phyloP scores from a whole-genome alignment of 805 yeast genomes.

The Alloascoidea hylecoeti region DNA sequence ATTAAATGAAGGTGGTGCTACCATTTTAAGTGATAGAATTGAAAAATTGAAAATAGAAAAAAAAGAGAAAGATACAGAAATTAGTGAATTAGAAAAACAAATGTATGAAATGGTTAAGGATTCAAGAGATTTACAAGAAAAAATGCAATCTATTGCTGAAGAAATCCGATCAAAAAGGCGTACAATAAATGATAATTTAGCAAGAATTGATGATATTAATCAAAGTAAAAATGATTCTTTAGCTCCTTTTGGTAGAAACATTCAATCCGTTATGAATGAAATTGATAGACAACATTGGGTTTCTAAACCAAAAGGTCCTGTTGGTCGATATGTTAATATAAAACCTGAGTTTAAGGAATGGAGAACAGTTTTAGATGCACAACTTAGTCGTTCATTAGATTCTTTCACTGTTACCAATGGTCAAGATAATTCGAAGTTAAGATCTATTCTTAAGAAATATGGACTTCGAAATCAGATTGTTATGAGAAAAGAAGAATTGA shows the following conservation, averaged over 20 bases:
- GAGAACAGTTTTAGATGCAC: constrained; percentile 45
- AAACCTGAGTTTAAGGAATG: constrained; percentile 40
- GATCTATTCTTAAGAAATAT: constrained; percentile 18
- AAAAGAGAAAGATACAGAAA: background rate
- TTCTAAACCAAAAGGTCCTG: constrained; percentile 61
- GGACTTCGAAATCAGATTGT: constrained; percentile 26
- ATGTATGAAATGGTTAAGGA: background rate
- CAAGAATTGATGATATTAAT: background rate
- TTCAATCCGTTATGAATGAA: constrained; percentile 25
- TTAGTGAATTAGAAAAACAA: background rate
- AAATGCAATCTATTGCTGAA: background rate
- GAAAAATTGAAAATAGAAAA: constrained; percentile 1
- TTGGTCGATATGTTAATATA: constrained; percentile 49
- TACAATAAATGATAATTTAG: background rate
- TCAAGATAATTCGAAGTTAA: constrained; percentile 31
- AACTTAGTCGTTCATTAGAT: constrained; percentile 32
- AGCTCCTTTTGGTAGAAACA: constrained; percentile 36
- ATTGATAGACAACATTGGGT: constrained; percentile 21
- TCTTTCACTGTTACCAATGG: constrained; percentile 56
- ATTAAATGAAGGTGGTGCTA: constrained; percentile 24
- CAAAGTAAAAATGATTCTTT: constrained; percentile 11
- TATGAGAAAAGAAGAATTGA: constrained; percentile 40
- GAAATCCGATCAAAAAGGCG: background rate
- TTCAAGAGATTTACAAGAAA: background rate
- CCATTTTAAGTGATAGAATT: constrained; percentile 11